Base-by-base conservation (phyloP, 345 rosid species). In the Populus euphratica region DNA sequence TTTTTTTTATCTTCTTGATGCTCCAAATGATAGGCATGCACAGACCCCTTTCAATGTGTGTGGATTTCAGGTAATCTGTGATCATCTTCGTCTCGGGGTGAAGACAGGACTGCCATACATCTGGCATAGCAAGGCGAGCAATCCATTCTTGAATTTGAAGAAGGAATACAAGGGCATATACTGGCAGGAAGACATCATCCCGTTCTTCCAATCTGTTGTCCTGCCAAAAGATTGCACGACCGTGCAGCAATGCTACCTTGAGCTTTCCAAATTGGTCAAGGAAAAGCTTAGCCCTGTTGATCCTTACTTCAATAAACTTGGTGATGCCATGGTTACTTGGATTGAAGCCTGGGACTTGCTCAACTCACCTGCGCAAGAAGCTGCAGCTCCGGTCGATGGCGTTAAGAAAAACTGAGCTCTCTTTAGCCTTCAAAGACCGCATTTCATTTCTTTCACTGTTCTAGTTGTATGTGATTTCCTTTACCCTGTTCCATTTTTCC, bases 161-260 rank as follows among this genome's bases (percentile, higher is more conserved):
- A 84, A 84, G 75, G 87, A 79, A 59, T 80, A 85, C 79, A 82
- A 71, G 63, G 85, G 83, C 29, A 82, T 85, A n/a, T 85, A 68
- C 76, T 85, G 85, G 83, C 85, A 81, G 69, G 87, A 85, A 74
- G 80, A 85, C 65, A 77, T 80, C 76, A 82, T 85, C 56, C 87
- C 85, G 3, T 85, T 82, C 75, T 85, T 85, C 54, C 83, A 77
- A 44, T 79, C 82, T 62, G 80, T 73, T 25, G 75, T 74, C 33
- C 83, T 80, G 59, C 73, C 87, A 18, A 80, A 80, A 49, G 87
- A 82, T 49, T 77, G 85, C 76, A 85, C 83, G 8, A 82, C 83
- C 1, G 78, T 79, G 6, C 83, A 85, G 64, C 69, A 82, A 21
- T 82, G 85, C 61, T 85, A 82, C 56, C 44, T 72, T 18, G 83